Conservation (phyloP, 495 filamentous ascomycete species). For the Daldinia concentrica region DNA sequence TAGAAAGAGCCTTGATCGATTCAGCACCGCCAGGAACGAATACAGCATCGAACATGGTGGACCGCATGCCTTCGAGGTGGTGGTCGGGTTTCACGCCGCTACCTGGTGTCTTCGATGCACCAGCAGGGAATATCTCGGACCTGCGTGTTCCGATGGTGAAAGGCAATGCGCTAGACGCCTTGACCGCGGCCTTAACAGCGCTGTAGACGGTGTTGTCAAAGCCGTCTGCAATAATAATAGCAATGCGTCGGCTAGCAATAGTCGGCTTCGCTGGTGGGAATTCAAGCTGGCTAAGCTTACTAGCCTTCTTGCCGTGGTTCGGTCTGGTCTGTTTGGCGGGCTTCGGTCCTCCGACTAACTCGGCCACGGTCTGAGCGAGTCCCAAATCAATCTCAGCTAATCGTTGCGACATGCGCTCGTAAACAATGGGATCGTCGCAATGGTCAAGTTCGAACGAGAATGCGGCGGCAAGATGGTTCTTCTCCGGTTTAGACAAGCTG, state of each 20-base stretch:
- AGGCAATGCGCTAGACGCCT: conserved; percentile 69
- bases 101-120: conserved; percentile 53
- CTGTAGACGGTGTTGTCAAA: conserved; percentile 74
- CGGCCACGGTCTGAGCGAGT: conserved; percentile 75
- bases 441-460: conserved; percentile 88
- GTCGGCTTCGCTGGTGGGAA: conserved; percentile 69
- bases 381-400: conserved; percentile 76
- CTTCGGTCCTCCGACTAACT: conserved; percentile 71
- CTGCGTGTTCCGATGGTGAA: conserved; percentile 75
- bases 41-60: conserved; percentile 85
- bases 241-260: conserved; percentile 76
- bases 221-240: conserved; percentile 83
- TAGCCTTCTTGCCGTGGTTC: conserved; percentile 75
- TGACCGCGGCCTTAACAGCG: conserved; percentile 69
- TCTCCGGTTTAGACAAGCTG: conserved; percentile 75
- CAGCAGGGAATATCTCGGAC: conserved; percentile 67
- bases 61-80: conserved; percentile 82
- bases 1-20: conserved; percentile 64
- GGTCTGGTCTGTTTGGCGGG: conserved; percentile 59
- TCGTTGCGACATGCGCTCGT: conserved; percentile 74
- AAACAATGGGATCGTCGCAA: conserved; percentile 86
- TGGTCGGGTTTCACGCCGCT: conserved; percentile 76
- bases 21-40: conserved; percentile 81
- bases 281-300: conserved; percentile 73
- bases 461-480: conserved; percentile 73